phyloP scores from a whole-genome alignment of 2,329 filamentous ascomycete species.

The Neodidymelliopsis sp. region DNA sequence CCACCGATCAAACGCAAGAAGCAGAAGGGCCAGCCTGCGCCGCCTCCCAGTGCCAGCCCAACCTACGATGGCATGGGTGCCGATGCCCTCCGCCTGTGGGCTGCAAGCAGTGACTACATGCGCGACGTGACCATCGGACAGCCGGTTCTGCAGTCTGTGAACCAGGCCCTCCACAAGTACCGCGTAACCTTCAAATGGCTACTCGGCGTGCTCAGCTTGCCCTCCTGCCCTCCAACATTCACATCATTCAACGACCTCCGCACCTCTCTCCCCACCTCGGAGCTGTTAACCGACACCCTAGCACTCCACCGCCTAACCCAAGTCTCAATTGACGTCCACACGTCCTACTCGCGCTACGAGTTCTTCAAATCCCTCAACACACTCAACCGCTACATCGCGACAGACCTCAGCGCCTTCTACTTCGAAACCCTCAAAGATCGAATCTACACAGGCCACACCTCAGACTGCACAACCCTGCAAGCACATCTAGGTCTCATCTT shows the following conservation, averaged over 20 bases:
- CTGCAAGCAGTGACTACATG: slow-evolving; percentile 89
- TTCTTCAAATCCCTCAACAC: slow-evolving; percentile 79
- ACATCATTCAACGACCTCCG: slow-evolving; percentile 32
- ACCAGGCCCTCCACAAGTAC: slow-evolving; percentile 82
- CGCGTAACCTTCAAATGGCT: slow-evolving; percentile 91
- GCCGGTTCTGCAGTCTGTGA: slow-evolving; percentile 76
- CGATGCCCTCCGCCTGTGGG: slow-evolving; percentile 90
- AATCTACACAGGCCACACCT: slow-evolving; percentile 81
- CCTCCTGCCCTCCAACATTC: slow-evolving; percentile 43
- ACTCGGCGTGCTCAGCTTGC: slow-evolving; percentile 68
- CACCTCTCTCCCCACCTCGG: slow-evolving; percentile 8
- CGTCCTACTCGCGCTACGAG: slow-evolving; percentile 74
- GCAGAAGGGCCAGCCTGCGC: slow-evolving; percentile 54
- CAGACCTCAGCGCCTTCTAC: slow-evolving; percentile 90
- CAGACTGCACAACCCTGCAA: slow-evolving; percentile 66
- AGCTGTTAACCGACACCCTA: slow-evolving; percentile 62
- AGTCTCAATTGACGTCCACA: slow-evolving; percentile 69
- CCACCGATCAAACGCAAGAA: slow-evolving; percentile 73
- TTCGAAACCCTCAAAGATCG: slow-evolving; percentile 92
- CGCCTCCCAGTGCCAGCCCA: slow-evolving; percentile 40
- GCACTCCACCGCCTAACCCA: slow-evolving; percentile 77
- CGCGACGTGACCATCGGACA: slow-evolving; percentile 84
- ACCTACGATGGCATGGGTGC: slow-evolving; percentile 77
- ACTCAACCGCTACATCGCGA: slow-evolving; percentile 82
- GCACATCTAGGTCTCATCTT: slow-evolving; percentile 69